These are phyloP conservation scores for Oryza meridionalis DNA, from an alignment of 176 grass and related monocot species.

Conservation along the genomic window DNA sequence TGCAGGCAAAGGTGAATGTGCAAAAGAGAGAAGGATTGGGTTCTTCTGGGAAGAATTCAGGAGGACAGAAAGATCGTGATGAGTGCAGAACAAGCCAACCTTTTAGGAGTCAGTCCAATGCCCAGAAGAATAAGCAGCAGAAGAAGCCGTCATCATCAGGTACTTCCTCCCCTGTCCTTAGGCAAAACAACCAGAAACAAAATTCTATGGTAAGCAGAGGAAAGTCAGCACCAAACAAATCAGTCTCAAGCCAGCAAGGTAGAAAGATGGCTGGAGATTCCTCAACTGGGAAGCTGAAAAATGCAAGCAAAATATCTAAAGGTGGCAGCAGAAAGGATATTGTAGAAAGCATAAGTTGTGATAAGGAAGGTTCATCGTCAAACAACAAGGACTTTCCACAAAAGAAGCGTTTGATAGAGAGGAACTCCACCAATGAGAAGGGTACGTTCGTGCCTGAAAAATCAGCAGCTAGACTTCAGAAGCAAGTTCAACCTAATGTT, in stretches of 20 bases:
- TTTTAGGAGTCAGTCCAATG: slow-evolving; percentile 54
- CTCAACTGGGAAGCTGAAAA: slow-evolving; percentile 67
- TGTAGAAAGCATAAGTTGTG: slow-evolving; percentile 49
- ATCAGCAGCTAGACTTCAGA: slow-evolving; percentile 39
- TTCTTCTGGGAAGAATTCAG: slow-evolving; percentile 50
- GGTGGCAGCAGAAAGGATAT: slow-evolving; percentile 52
- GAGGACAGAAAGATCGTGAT: slow-evolving; percentile 60
- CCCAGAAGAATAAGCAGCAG: slow-evolving; percentile 63
- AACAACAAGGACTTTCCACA: slow-evolving; percentile 82
- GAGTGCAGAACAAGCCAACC: slow-evolving; percentile 59
- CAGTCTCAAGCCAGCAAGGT: slow-evolving; percentile 55
- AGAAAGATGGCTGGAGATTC: slow-evolving; percentile 64
- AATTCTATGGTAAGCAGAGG: slow-evolving; percentile 57
- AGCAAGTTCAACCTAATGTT: slow-evolving; percentile 59
- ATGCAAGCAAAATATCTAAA: slow-evolving; percentile 64
- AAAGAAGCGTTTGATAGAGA: slow-evolving; percentile 81
- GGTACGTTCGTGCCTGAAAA: slow-evolving; percentile 51
- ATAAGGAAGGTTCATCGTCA: slow-evolving; percentile 55
- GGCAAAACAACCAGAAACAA: slow-evolving; percentile 92
- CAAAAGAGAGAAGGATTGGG: slow-evolving; percentile 74
- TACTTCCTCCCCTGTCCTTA: slow-evolving; percentile 56
- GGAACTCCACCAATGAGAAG: slow-evolving; percentile 55
- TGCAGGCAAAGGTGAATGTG: slow-evolving; percentile 86
- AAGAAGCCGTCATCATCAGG: slow-evolving; percentile 55
- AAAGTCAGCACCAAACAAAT: slow-evolving; percentile 61